A percentile compares a stretch with the other conserved stretches of the same genome.
Conservation (phyloP, 352 stramenopile species). For the Discostella stelligera region DNA sequence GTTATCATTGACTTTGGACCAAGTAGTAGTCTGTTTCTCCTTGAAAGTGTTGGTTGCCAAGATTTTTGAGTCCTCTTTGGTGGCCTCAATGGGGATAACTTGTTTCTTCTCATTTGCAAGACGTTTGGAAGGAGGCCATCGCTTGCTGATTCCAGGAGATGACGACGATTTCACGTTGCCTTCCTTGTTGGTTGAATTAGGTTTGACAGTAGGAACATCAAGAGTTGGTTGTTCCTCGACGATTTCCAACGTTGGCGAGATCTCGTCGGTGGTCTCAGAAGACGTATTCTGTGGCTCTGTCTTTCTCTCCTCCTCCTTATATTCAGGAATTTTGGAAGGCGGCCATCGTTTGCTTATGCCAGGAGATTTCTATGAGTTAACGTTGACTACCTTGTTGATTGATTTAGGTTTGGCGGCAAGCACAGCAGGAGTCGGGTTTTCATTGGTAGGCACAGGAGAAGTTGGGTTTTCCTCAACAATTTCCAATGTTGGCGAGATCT, state of each 20-base stretch:
- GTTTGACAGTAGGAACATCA: not conserved
- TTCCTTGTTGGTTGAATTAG: not conserved
- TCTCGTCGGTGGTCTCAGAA: not conserved
- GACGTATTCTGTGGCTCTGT: not conserved
- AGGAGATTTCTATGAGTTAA: not conserved
- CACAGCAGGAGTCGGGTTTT: not conserved
- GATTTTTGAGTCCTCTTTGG: too few species aligned
- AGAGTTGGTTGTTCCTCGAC: not conserved
- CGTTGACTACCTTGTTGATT: not conserved
- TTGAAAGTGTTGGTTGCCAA: too few species aligned
- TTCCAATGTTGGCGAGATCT: not conserved
- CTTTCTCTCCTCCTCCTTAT: constrained; percentile 10
- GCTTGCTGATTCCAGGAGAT: not conserved
- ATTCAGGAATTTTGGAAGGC: not conserved
- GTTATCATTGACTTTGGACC: not conserved
- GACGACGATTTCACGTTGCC: not conserved
- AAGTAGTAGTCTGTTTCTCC: too few species aligned
- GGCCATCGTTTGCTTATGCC: not conserved
- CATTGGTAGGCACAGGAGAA: not conserved
- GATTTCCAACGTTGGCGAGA: not conserved
- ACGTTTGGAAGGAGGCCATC: not conserved
- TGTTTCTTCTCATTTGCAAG: not conserved
- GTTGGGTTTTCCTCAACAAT: too few species aligned
- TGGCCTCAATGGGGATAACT: not conserved
- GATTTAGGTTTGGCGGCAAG: not conserved